Percentiles rank a stretch among this genome's conserved stretches.
These are phyloP conservation scores for Starmerella cellae DNA, from an alignment of 805 yeast genomes.

Conservation along the genomic window DNA sequence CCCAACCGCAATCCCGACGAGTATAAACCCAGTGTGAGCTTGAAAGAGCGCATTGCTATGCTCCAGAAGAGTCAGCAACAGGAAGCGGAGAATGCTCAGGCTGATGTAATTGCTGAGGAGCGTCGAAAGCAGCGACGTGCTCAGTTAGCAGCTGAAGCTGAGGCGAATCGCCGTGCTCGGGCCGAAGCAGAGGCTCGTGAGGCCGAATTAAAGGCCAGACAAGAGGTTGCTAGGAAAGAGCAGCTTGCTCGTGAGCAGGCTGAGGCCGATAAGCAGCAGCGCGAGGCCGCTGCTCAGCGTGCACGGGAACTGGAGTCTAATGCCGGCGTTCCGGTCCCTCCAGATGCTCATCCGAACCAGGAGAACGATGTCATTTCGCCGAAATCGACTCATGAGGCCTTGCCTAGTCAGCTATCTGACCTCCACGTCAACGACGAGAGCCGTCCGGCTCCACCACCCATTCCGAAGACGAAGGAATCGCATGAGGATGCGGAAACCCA, in stretches of 20 bases:
- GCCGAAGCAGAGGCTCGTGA: slow-evolving; percentile 14
- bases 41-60: slow-evolving; percentile 75
- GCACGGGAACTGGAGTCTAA: background rate
- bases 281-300: background rate
- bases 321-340: too few species aligned
- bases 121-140: slow-evolving; percentile 33
- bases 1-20: slow-evolving; percentile 16
- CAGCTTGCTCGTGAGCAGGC: background rate
- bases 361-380: too few species aligned
- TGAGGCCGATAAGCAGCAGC: background rate
- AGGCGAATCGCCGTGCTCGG: slow-evolving; percentile 12
- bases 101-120: slow-evolving; percentile 28
- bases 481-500: too few species aligned
- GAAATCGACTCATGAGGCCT: too few species aligned
- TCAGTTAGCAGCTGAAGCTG: slow-evolving; percentile 11
- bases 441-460: too few species aligned
- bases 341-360: too few species aligned
- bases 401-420: background rate
- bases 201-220: slow-evolving; percentile 3
- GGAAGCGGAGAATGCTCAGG: slow-evolving; percentile 49
- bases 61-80: slow-evolving; percentile 75
- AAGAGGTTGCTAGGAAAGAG: background rate
- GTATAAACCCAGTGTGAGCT: slow-evolving; percentile 51
- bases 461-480: too few species aligned
- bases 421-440: background rate